These are phyloP conservation scores for Cladochytrium replicatum DNA, from an alignment of 192 early-diverging fungal genomes.

Conservation along the genomic window DNA sequence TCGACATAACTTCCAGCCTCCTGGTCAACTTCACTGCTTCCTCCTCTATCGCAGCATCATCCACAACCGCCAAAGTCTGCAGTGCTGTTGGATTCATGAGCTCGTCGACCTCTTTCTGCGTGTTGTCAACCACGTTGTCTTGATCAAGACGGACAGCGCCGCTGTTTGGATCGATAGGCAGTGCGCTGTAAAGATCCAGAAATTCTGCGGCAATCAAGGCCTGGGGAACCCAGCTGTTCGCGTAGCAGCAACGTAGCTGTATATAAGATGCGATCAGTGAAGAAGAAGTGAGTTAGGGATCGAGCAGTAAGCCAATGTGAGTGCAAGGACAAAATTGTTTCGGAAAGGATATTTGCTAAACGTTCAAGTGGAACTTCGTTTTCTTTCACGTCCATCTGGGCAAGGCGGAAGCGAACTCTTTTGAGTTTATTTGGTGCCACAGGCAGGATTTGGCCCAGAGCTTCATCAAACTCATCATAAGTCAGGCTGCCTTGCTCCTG, in stretches of 20 bases:
- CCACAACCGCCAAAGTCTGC: no score
- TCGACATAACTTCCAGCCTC: no score
- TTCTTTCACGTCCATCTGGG: slow-evolving; percentile 13
- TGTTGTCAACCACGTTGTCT: no score
- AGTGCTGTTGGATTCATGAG: no score
- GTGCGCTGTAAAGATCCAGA: no score
- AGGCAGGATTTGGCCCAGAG: slow-evolving; percentile 19
- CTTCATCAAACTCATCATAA: slow-evolving; percentile 37
- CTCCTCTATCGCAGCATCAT: no score
- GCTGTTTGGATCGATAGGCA: no score
- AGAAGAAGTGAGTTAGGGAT: slow-evolving; percentile 1
- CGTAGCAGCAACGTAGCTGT: slow-evolving; percentile 16
- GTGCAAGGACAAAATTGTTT: slow-evolving; percentile 5
- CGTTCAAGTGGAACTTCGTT: slow-evolving; percentile 21
- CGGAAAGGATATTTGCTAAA: slow-evolving; percentile 22
- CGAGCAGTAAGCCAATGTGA: neutral
- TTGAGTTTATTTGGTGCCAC: slow-evolving; percentile 17
- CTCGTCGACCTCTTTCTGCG: no score
- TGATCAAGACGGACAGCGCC: no score
- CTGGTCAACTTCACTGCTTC: no score
- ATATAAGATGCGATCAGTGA: neutral
- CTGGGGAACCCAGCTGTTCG: slow-evolving; percentile 28
- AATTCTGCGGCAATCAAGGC: slow-evolving; percentile 25
- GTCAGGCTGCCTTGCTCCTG: slow-evolving; percentile 18
- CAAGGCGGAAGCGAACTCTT: slow-evolving; percentile 20